Conservation (phyloP, 176 grass and related monocot genomes). For the Carex myosuroides region DNA sequence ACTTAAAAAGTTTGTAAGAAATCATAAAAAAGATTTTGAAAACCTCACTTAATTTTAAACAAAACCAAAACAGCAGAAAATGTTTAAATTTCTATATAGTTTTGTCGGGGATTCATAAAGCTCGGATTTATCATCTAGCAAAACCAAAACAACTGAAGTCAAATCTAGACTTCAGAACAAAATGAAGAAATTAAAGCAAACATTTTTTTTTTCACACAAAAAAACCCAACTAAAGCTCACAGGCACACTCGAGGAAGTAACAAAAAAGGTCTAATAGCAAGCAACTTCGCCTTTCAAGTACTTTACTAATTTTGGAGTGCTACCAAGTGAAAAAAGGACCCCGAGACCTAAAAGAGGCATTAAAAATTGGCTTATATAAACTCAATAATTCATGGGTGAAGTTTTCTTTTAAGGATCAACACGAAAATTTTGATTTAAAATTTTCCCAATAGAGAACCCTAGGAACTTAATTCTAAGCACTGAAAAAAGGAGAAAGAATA, state of each 20-base stretch:
- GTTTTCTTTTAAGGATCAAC: not conserved
- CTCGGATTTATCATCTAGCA: not conserved
- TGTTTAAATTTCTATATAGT: not conserved
- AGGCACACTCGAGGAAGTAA: not conserved
- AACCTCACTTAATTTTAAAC: not conserved
- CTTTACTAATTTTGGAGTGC: conserved; percentile 13
- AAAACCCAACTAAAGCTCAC: not conserved
- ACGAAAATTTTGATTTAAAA: not conserved
- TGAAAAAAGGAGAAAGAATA: not conserved
- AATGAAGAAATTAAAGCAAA: conserved; percentile 1
- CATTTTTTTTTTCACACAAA: not conserved
- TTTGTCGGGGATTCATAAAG: not conserved
- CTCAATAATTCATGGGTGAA: not conserved
- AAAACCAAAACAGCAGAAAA: not conserved
- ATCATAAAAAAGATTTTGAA: not conserved
- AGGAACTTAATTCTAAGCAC: not conserved
- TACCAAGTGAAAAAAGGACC: not conserved
- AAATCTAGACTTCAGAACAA: conserved; percentile 1
- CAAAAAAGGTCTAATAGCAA: not conserved
- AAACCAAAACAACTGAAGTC: not conserved
- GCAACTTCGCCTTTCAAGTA: not conserved
- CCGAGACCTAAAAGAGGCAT: not conserved
- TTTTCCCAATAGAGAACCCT: not conserved
- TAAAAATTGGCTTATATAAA: not conserved
- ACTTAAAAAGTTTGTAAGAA: not conserved